A percentile compares a stretch with the other conserved stretches of the same genome.
phyloP scores from a whole-genome alignment of 176 grass and related monocot species.

The Elaeis guineensis region DNA sequence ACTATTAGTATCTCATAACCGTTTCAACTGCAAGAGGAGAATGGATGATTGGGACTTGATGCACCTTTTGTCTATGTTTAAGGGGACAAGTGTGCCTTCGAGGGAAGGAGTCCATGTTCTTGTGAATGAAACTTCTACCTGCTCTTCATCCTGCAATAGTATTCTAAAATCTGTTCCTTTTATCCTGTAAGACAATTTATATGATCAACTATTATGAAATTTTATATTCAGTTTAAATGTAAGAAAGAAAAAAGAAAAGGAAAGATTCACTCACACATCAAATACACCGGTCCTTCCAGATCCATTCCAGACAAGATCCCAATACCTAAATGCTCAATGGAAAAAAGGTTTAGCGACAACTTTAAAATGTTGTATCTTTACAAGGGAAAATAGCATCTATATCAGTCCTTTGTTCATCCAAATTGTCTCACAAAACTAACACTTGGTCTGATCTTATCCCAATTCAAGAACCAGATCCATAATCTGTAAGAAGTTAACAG shows the following conservation, averaged over 20 bases:
- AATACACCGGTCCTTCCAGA: constrained; percentile 22
- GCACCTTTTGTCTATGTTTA: constrained; percentile 62
- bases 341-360: too few relatives aligned
- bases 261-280: constrained; percentile 35
- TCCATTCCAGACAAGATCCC: constrained; percentile 48
- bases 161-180: constrained; percentile 33
- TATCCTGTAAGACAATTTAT: constrained; percentile 33
- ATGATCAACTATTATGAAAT: neutral
- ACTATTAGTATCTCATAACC: neutral
- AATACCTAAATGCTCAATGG: constrained; percentile 37
- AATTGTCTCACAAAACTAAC: too few relatives aligned
- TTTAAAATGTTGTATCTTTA: too few relatives aligned
- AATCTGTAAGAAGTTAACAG: too few relatives aligned
- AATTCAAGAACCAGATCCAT: too few relatives aligned
- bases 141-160: constrained; percentile 24
- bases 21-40: too few relatives aligned
- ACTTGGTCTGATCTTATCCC: too few relatives aligned
- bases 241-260: neutral
- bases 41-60: neutral
- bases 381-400: too few relatives aligned
- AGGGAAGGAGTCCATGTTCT: constrained; percentile 43
- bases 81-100: constrained; percentile 6
- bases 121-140: constrained; percentile 69
- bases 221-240: neutral
- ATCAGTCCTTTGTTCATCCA: too few relatives aligned